Base-by-base conservation (phyloP, 176 grass and related monocot genomes). In the Alopecurus myosuroides region DNA sequence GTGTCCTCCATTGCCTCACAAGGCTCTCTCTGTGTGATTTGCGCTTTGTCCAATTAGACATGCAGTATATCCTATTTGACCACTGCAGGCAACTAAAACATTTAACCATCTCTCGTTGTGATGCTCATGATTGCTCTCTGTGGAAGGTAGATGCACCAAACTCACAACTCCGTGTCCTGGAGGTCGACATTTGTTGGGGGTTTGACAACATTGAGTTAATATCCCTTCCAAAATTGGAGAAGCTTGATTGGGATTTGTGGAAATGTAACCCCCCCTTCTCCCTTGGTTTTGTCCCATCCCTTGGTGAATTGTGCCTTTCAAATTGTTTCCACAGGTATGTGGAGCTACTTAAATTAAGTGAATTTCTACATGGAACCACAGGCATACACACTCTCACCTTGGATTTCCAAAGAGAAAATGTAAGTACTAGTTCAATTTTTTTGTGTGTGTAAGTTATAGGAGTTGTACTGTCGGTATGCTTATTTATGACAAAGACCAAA, bases 361-460 rank as follows among this genome's bases (percentile, higher is more conserved):
- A 81, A 9, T 7, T 81, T 52, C 48, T 69, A 35, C 13, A 18
- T 28, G 79, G 63, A 13, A 26, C 13, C 4, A 6, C 64, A 40
- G 31, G 15, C 1, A 39, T 52, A 48, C 62, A 69, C 17, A 69
- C 30, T 66, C 20, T 79, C 12, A 48, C 26, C 4, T 34, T 81
- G 45, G 62, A 81, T 37, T 81, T 81, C 25, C 33, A 37, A 39
- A 64, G 33, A 55, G 79, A 70, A 25, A 81, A 79, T 11, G 76
- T 61, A 67, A 49, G 26, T 46, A 29, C 19, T 42, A 23, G 1
- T 4, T 70, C 9, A 25, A 6, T 70, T 3, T 58, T 23, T 58
- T 58, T 6, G 20, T 4, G 15, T 48, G 45, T 11, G 11, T 11
- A 15, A 15, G 11, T 12, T 48, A 12, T 28, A 28, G 15, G n/a